Conservation (phyloP, 2,329 filamentous ascomycete species). For the Pseudogymnoascus sp. region DNA sequence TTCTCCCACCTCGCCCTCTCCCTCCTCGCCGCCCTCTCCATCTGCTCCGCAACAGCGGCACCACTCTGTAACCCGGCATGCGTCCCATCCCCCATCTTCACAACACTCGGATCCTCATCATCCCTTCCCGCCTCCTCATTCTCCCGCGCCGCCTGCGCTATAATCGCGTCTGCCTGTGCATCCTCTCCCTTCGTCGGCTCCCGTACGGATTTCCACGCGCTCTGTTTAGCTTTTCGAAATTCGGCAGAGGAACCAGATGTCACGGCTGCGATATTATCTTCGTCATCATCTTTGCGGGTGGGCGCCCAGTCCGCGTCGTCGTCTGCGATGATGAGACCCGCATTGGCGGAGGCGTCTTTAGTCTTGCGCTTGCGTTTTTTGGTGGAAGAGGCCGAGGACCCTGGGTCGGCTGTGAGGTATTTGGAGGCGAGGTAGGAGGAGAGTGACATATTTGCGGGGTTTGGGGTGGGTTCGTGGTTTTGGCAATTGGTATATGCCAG, state of each 20-base stretch:
- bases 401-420: slow-evolving; percentile 65
- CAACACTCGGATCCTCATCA: slow-evolving; percentile 42
- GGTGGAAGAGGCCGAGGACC: slow-evolving; percentile 46
- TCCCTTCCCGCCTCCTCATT: slow-evolving; percentile 42
- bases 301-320: slow-evolving; percentile 42
- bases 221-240: slow-evolving; percentile 70
- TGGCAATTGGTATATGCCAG: neutral
- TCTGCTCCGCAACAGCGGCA: slow-evolving; percentile 62
- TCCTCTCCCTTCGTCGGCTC: slow-evolving; percentile 38
- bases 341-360: slow-evolving; percentile 31
- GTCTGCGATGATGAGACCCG: slow-evolving; percentile 56
- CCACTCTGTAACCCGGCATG: slow-evolving; percentile 82
- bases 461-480: neutral
- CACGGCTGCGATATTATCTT: slow-evolving; percentile 44
- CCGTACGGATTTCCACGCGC: slow-evolving; percentile 68
- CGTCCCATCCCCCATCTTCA: slow-evolving; percentile 81
- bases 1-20: slow-evolving; percentile 47
- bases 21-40: slow-evolving; percentile 56
- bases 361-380: slow-evolving; percentile 56
- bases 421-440: slow-evolving; percentile 84
- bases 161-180: slow-evolving; percentile 69
- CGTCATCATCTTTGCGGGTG: slow-evolving; percentile 39
- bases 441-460: slow-evolving; percentile 45
- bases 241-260: slow-evolving; percentile 40
- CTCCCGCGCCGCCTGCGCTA: slow-evolving; percentile 64